Evolutionary conservation across 2,329 filamentous ascomycete species (phyloP), one percentile per base, ranked within the genome.

Genomic region (Onygena corvina): DNA sequence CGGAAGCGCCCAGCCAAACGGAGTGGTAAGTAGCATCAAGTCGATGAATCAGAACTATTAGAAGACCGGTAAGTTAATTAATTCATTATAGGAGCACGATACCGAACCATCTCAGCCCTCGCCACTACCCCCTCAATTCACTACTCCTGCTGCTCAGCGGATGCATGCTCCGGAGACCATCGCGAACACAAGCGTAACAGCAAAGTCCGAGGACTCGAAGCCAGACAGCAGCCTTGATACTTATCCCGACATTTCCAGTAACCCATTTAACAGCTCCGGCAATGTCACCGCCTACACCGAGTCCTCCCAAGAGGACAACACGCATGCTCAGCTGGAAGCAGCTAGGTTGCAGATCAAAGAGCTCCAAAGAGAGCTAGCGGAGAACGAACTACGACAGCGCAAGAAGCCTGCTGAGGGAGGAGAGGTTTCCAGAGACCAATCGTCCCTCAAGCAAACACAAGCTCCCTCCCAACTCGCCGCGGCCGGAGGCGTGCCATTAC

Each of bases 401-500:
- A 94, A 92, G 71, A 71, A 75, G 12, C 77, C 76, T 58, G 66
- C 63, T 34, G 67, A 77, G 47, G 71, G 75, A 53, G 71, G 72
- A 51, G 79, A 75, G 64, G 71, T 65, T 54, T 72, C 51, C 27
- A 33, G 29, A 12, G 29, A 30, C 16, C 48, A 50, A 45, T 46
- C 30, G 68, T 66, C 27, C 14, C 21, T 36, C 14, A 70, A 71
- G 53, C 74, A 74, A 56, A 78, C 77, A 60, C 74, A 73, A 58
- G 72, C 71, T 53, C 57, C 68, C 38, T 65, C 68, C 49, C 67
- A 77, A 66, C 64, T 81, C 68, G 57, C 72, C 18, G 80, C 71
- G 16, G 80, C 88, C 58, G 49, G 61, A 16, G 90, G 92, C 18
- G 90, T 98, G 2, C 82, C 92, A 0, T 79, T 98, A 46, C 83